Evolutionary conservation across 257 asterid species (phyloP).

Genomic region (Gentiana dahurica): DNA sequence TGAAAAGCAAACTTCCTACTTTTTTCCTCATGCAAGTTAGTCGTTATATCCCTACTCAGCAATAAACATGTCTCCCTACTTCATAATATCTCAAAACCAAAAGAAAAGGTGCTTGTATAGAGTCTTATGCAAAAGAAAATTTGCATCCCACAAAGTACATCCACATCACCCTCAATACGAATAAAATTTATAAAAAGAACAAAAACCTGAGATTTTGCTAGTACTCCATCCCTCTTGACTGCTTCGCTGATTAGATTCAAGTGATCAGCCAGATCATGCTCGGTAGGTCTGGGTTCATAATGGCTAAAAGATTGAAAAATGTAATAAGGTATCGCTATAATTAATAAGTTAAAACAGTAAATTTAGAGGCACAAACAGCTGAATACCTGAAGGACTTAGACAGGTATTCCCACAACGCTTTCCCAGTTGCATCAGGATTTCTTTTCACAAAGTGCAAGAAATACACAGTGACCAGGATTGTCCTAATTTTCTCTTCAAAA

Average conservation of each 20-base stretch:
- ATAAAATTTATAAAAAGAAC: background rate
- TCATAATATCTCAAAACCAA: too few relatives aligned
- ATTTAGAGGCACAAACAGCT: slow-evolving; percentile 5
- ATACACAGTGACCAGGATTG: slow-evolving; percentile 48
- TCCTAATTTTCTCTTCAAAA: slow-evolving; percentile 36
- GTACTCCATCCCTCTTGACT: slow-evolving; percentile 39
- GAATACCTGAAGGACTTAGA: slow-evolving; percentile 59
- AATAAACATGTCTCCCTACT: too few relatives aligned
- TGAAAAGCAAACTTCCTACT: too few relatives aligned
- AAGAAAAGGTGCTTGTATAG: too few relatives aligned
- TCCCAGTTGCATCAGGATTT: slow-evolving; percentile 45
- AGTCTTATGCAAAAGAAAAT: too few relatives aligned
- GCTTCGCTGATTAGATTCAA: slow-evolving; percentile 46
- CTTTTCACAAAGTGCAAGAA: slow-evolving; percentile 45
- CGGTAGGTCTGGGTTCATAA: slow-evolving; percentile 57
- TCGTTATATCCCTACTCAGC: too few relatives aligned
- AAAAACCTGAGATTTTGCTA: slow-evolving; percentile 63
- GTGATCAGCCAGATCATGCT: slow-evolving; percentile 57
- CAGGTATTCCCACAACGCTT: slow-evolving; percentile 68
- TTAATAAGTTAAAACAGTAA: slow-evolving; percentile 3
- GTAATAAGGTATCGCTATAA: slow-evolving; percentile 5
- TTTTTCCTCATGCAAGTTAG: too few relatives aligned
- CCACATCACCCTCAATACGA: too few relatives aligned
- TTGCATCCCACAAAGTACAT: too few relatives aligned
- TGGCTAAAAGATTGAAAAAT: slow-evolving; percentile 26